Evolutionary conservation across 176 grass and related monocot species (phyloP).

Genomic region (Aegilops longissima): DNA sequence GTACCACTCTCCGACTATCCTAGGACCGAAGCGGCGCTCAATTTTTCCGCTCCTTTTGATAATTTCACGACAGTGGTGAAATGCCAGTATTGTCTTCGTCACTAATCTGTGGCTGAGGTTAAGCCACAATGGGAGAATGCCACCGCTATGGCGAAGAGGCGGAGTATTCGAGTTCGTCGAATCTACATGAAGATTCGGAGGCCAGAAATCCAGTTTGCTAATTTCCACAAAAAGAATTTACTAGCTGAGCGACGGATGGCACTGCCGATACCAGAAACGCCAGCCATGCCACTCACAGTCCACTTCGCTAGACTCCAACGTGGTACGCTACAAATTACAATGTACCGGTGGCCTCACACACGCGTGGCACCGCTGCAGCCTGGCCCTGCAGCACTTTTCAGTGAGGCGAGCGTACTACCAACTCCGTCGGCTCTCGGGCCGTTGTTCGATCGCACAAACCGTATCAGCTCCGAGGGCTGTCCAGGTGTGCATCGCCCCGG

Average conservation of each 20-base stretch:
- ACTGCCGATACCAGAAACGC: background rate
- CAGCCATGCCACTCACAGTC: background rate
- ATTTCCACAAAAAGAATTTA: background rate
- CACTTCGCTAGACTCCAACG: background rate
- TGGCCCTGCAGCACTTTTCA: background rate
- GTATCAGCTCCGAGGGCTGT: background rate
- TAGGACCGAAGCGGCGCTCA: no score
- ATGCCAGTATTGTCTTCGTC: background rate
- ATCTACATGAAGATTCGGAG: background rate
- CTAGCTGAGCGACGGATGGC: background rate
- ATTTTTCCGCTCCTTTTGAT: no score
- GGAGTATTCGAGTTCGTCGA: background rate
- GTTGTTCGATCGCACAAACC: background rate
- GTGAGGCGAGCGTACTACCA: slow-evolving; percentile 7
- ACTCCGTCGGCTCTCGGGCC: background rate
- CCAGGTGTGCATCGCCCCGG: background rate
- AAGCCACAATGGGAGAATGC: background rate
- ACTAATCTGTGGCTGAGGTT: background rate
- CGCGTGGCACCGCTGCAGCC: slow-evolving; percentile 1
- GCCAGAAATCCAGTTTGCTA: background rate
- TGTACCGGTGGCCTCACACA: background rate
- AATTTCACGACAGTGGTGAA: background rate
- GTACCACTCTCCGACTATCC: no score
- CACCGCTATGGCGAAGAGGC: background rate
- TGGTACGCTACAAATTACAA: background rate